Base-by-base conservation (phyloP, 148 eudicot genomes). In the Heliosperma pusillum region DNA sequence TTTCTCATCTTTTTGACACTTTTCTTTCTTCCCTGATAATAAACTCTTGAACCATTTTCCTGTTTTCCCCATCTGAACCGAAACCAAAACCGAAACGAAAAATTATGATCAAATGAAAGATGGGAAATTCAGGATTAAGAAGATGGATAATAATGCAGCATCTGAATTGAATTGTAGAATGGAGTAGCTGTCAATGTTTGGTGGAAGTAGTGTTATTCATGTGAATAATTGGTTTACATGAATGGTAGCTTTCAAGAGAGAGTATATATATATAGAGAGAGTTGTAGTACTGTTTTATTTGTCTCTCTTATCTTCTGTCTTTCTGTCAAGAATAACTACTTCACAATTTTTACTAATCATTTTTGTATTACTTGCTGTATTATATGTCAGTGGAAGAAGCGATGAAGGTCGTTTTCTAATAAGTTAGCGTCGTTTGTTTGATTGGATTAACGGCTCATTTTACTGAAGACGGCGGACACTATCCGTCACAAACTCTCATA, bases 31-130 rank as follows among this genome's bases (percentile, higher is more conserved):
- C 12, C 90, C 89, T 12, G 82, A 74, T 74, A 89, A 77, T 78
- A 93, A 79, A 80, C 78, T 86, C 73, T 76, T 88, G 59, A 91
- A 74, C 98, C 98, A 93, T 77, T 84, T 91, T 42, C 95, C 81
- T 11, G 97, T 84, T 60, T 88, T 93, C 44, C 98, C 98, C 98
- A 93, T 92, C 71, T 82, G 72, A 76, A 7, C 64, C 75, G 66
- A 76, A n/a, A 70, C 33, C 27, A 13, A 36, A 16, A 50, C 55
- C 55, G 19, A 50, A 50, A 9, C 55, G 17, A 15, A 16, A 52
- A 27, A 21, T 66, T 40, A 2, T 42, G 25, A 11, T 40, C 52
- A 25, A 25, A 10, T 10, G 30, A 22, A 62, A 0, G 58, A 63
- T 8, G 47, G 2, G 33, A 29, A n/a, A n/a, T n/a, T n/a, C n/a